Evolutionary conservation across 352 stramenopile species (phyloP), one percentile per base, ranked within the genome.

Genomic region (Globisporangium uncinulatum): DNA sequence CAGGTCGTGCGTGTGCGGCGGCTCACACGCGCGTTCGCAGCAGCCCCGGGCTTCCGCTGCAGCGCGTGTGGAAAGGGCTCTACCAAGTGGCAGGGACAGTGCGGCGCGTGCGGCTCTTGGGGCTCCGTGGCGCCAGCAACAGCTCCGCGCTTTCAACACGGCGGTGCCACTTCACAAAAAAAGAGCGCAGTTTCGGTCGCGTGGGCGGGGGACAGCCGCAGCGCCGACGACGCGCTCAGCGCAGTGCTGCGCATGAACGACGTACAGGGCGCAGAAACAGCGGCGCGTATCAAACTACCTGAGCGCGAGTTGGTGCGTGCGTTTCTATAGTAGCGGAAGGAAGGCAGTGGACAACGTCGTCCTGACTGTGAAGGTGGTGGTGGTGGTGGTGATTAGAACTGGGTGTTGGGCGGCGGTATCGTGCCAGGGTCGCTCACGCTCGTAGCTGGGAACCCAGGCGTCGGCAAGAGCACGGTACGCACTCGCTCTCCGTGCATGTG

Each of bases 341-440:
- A 29, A 10, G 4, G 20, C n/a, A n/a, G 9, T 24, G 17, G 15
- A 1, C 4, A 29, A 29, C 24, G 24, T 29, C 24, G 24, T 29
- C 24, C 24, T 29, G 4, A 29, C 24, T 29, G 24, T 29, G 24
- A 29, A 29, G 24, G 34, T 39, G 34, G 34, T 37, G 32, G 5
- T 37, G 32, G 32, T 37, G 32, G 4, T 3, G 8, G 7, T 6
- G n/a, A 11, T 4, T 61, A 83, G 80, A 97, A 98, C 65, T 90
- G 89, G 72, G 96, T 99, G 21, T 73, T 99, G 39, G 96, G 96
- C 34, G 96, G 96, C n/a, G 96, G 96, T 6, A 74, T 99, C 3
- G 95, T 98, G 55, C 83, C 87, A 29, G 96, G 96, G 41, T 98
- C 92, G 0, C 72, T 99, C 31, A 97, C 88, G n/a, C 77, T 99